Conservation (phyloP, 352 stramenopile species). For the Phytophthora rubi region DNA sequence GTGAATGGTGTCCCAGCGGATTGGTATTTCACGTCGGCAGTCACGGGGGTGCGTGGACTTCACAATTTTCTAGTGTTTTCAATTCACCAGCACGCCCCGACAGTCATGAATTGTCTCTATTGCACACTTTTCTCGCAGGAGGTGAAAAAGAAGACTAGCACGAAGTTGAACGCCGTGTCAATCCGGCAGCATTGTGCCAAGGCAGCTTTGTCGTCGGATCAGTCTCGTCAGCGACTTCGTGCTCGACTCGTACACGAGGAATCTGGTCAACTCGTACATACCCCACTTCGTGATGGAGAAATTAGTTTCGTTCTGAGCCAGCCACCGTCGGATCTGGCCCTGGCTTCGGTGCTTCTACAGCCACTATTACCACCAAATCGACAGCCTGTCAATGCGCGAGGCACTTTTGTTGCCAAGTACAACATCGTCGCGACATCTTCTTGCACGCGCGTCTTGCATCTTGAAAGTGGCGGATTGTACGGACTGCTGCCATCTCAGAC, state of each 20-base stretch:
- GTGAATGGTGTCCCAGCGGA: constrained; percentile 43
- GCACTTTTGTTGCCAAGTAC: constrained; percentile 70
- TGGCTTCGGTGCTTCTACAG: constrained; percentile 57
- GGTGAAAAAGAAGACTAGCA: constrained; percentile 51
- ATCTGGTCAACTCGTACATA: constrained; percentile 42
- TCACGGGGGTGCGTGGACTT: constrained; percentile 47
- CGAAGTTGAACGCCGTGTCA: constrained; percentile 22
- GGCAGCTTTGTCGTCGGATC: constrained; percentile 8
- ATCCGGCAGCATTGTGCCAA: constrained; percentile 50
- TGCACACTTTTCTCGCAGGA: constrained; percentile 37
- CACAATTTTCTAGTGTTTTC: not conserved
- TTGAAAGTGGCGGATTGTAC: constrained; percentile 36
- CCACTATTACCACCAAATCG: constrained; percentile 35
- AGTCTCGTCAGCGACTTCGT: constrained; percentile 12
- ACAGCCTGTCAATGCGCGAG: constrained; percentile 40
- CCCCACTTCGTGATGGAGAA: constrained; percentile 59
- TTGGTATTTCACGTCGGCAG: constrained; percentile 71
- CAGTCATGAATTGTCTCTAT: not conserved
- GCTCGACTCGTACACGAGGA: constrained; percentile 48
- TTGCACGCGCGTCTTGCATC: constrained; percentile 53
- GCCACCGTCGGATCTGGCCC: constrained; percentile 49
- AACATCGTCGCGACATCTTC: constrained; percentile 43
- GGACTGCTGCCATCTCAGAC: constrained; percentile 35
- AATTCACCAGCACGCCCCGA: not conserved
- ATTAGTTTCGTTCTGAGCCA: constrained; percentile 62